phyloP scores from a whole-genome alignment of 768 basidiomycete species.

The Tulasnella sp. region DNA sequence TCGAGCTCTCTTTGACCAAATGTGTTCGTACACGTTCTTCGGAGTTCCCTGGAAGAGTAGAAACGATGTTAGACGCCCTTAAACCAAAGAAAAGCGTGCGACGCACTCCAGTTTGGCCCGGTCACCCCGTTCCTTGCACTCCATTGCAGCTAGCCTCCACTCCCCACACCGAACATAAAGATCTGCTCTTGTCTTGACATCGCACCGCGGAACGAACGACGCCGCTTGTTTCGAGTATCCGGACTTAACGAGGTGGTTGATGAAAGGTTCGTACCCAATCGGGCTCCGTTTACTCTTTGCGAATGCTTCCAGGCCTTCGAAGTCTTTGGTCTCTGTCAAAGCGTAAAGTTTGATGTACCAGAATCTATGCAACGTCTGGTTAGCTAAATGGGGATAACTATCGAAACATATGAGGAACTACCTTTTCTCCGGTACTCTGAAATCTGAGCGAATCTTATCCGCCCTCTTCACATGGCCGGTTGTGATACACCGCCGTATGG shows the following conservation, averaged over 20 bases:
- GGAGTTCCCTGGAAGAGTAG: conserved; percentile 49
- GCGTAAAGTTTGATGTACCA: conserved; percentile 90
- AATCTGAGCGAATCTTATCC: conserved; percentile 81
- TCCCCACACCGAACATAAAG: conserved; percentile 86
- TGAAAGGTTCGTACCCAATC: conserved; percentile 91
- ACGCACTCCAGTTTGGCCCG: conserved; percentile 78
- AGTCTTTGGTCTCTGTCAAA: conserved; percentile 69
- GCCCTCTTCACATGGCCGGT: conserved; percentile 80
- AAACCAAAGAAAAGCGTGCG: background rate
- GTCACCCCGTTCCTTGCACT: conserved; percentile 85
- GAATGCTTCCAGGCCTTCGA: conserved; percentile 78
- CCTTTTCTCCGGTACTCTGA: conserved; percentile 94
- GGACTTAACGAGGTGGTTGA: conserved; percentile 64
- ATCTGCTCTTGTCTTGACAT: conserved; percentile 71
- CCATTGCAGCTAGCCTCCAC: conserved; percentile 78
- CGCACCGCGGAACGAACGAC: conserved; percentile 73
- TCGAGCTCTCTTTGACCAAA: conserved; percentile 67
- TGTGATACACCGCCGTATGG: conserved; percentile 66
- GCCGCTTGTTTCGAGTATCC: conserved; percentile 72
- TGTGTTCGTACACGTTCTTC: conserved; percentile 68
- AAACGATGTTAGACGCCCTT: background rate
- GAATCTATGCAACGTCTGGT: conserved; percentile 46
- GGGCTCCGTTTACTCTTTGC: conserved; percentile 83
- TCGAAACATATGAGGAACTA: conserved; percentile 28
- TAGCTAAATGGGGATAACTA: background rate